These are phyloP conservation scores for Tubosaeta sp. DNA, from an alignment of 768 basidiomycete species.

Conservation along the genomic window DNA sequence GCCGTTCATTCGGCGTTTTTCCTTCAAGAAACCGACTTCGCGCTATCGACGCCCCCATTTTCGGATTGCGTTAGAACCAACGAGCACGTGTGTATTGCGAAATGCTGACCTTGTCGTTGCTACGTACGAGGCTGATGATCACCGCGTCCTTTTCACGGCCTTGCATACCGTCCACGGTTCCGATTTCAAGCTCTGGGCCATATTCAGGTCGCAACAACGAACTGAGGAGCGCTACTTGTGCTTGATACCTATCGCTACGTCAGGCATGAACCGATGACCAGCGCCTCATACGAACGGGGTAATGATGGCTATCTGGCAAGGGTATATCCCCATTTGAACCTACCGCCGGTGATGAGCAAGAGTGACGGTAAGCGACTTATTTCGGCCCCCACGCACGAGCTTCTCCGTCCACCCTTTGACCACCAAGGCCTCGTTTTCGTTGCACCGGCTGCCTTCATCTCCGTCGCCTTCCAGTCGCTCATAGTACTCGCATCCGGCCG, in stretches of 20 bases:
- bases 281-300: constrained; percentile 56
- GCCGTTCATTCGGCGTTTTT: constrained; percentile 90
- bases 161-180: constrained; percentile 96
- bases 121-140: constrained; percentile 87
- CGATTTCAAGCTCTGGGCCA: constrained; percentile 75
- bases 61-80: neutral
- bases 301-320: constrained; percentile 80
- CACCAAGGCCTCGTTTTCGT: constrained; percentile 91
- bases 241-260: constrained; percentile 61
- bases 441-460: constrained; percentile 89
- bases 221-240: constrained; percentile 84
- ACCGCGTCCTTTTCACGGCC: constrained; percentile 95
- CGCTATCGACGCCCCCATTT: constrained; percentile 41
- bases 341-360: constrained; percentile 24
- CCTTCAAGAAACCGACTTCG: constrained; percentile 92
- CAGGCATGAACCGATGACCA: no score
- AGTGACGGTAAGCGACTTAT: neutral
- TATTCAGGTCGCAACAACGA: constrained; percentile 69
- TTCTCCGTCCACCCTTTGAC: constrained; percentile 80
- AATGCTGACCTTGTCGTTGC: constrained; percentile 71
- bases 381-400: constrained; percentile 46
- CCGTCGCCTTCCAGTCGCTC: constrained; percentile 73
- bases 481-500: constrained; percentile 89
- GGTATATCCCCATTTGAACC: constrained; percentile 57
- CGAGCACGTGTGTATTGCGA: neutral